Percentiles rank a stretch among this genome's conserved stretches.
Conservation (phyloP, 2,329 filamentous ascomycete species). For the Ophiosphaerella herpotricha region DNA sequence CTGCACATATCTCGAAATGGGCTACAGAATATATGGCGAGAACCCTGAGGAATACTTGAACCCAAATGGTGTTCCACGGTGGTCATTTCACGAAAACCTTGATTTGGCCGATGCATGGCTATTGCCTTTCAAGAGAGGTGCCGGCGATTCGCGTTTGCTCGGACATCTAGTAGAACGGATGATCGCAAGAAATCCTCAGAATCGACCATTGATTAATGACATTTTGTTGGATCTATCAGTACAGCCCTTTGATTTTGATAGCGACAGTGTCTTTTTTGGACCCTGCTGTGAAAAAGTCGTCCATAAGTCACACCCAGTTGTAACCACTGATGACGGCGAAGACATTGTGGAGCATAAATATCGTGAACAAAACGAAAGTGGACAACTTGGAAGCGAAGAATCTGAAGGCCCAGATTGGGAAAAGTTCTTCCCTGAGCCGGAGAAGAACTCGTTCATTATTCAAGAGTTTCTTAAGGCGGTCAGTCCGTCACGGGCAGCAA, state of each 20-base stretch:
- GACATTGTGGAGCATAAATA: too few relatives aligned
- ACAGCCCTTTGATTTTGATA: neutral
- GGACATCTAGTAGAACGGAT: neutral
- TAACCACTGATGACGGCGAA: too few relatives aligned
- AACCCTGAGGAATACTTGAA: neutral
- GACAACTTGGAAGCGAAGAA: too few relatives aligned
- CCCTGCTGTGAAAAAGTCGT: neutral
- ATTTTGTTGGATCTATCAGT: neutral
- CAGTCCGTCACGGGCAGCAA: too few relatives aligned
- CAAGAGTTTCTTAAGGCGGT: too few relatives aligned
- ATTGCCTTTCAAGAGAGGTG: slow-evolving; percentile 11
- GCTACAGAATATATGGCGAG: neutral
- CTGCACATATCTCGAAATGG: slow-evolving; percentile 23
- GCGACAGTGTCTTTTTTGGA: neutral
- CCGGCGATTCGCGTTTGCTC: neutral
- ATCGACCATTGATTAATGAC: neutral
- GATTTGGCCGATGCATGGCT: neutral
- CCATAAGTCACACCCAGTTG: too few relatives aligned
- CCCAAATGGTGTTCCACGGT: neutral
- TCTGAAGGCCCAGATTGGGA: too few relatives aligned
- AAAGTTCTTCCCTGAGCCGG: too few relatives aligned
- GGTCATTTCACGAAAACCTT: slow-evolving; percentile 1
- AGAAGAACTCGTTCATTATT: too few relatives aligned
- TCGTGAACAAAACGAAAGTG: too few relatives aligned
- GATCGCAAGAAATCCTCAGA: neutral